Conservation (phyloP, 768 basidiomycete species). For the Nidularia sp. region DNA sequence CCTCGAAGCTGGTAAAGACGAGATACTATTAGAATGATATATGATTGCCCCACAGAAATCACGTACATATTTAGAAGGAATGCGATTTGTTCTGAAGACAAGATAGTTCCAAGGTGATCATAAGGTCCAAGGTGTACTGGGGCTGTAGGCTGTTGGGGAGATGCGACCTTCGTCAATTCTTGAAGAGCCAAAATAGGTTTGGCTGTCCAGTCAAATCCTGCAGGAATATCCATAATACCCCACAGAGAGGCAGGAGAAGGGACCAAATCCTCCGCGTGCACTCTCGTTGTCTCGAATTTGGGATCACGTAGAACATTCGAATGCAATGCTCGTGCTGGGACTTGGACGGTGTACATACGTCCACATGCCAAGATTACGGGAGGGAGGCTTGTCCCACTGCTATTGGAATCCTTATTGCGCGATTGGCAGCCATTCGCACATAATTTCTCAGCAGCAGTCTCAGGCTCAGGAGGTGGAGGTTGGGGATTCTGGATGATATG, state of each 20-base stretch:
- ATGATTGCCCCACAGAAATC: background rate
- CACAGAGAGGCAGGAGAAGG: constrained; percentile 25
- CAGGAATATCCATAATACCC: constrained; percentile 32
- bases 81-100: constrained; percentile 26
- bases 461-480: background rate
- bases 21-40: background rate
- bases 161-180: constrained; percentile 20
- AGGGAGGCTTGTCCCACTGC: background rate
- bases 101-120: constrained; percentile 9
- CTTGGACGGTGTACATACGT: background rate
- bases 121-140: background rate
- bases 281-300: background rate
- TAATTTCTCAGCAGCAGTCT: too few species aligned
- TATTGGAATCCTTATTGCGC: background rate
- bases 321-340: background rate
- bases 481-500: constrained; percentile 7
- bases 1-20: constrained; percentile 29
- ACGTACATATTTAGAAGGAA: constrained; percentile 35
- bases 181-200: constrained; percentile 44
- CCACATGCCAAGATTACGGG: background rate
- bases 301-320: background rate
- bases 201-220: constrained; percentile 35
- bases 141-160: constrained; percentile 5
- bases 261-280: constrained; percentile 23
- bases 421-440: background rate